phyloP scores from a whole-genome alignment of 2,329 filamentous ascomycete species.

The Didymellaceae sp. region DNA sequence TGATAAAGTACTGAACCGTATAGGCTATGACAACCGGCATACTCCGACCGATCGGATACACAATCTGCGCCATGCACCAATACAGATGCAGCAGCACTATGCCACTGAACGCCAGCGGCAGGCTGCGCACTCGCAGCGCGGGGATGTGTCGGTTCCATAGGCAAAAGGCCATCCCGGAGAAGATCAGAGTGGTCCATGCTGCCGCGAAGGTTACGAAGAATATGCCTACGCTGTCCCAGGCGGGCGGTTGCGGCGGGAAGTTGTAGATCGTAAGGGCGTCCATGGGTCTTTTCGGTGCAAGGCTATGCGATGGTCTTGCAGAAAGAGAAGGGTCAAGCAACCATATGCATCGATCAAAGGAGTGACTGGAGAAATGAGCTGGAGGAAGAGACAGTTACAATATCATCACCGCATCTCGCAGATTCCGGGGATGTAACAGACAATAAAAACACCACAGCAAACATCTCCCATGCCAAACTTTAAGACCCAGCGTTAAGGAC shows the following conservation, averaged over 20 bases:
- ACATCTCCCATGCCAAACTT: no score
- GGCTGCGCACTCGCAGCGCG: constrained; percentile 21
- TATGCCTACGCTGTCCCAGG: constrained; percentile 23
- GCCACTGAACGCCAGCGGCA: constrained; percentile 22
- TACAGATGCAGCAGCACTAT: constrained; percentile 26
- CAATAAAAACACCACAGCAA: no score
- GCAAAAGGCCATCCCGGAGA: constrained; percentile 24
- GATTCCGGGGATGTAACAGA: neutral
- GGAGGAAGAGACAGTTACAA: neutral
- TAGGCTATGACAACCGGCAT: constrained; percentile 26
- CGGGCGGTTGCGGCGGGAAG: constrained; percentile 17
- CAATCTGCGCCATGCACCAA: constrained; percentile 25
- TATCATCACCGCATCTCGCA: constrained; percentile 4
- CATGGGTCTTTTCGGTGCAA: constrained; percentile 2
- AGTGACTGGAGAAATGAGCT: neutral
- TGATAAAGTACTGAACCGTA: constrained; percentile 25
- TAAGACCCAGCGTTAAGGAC: no score
- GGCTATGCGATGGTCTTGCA: neutral
- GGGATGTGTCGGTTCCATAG: constrained; percentile 24
- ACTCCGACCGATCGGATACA: constrained; percentile 19
- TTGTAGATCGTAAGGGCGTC: constrained; percentile 24
- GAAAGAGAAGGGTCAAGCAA: neutral
- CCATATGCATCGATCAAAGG: neutral
- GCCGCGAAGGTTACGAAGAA: constrained; percentile 23
- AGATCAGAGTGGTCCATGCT: constrained; percentile 24